phyloP scores from a whole-genome alignment of 2,329 filamentous ascomycete genomes.

The Dothideomycetes sp. region DNA sequence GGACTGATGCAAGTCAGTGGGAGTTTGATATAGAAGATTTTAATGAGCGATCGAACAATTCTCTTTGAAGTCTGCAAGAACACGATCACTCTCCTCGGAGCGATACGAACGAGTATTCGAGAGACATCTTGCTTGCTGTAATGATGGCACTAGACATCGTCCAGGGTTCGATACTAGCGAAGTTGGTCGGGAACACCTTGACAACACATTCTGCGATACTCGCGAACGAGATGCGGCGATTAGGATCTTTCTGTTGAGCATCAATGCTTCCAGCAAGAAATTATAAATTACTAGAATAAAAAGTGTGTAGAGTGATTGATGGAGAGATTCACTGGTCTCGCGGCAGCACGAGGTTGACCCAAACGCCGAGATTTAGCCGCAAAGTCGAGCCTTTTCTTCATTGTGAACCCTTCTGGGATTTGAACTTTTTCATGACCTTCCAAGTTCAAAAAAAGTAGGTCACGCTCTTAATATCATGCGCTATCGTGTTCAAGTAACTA shows the following conservation, averaged over 20 bases:
- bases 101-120: not conserved
- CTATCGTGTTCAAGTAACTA: too few species aligned
- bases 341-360: slow-evolving; percentile 14
- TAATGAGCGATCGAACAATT: slow-evolving; percentile 10
- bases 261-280: slow-evolving; percentile 16
- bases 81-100: not conserved
- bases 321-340: slow-evolving; percentile 2
- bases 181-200: not conserved
- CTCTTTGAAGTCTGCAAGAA: slow-evolving; percentile 23
- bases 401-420: slow-evolving; percentile 26
- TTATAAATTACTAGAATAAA: not conserved
- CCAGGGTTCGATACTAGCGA: not conserved
- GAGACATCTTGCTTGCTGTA: not conserved
- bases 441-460: slow-evolving; percentile 96
- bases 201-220: not conserved
- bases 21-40: not conserved
- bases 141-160: not conserved
- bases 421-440: slow-evolving; percentile 73
- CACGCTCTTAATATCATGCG: too few species aligned
- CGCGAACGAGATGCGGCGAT: slow-evolving; percentile 5
- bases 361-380: slow-evolving; percentile 1
- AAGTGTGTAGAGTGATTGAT: not conserved
- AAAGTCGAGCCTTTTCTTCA: slow-evolving; percentile 18
- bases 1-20: slow-evolving; percentile 26
- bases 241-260: slow-evolving; percentile 16